Base-by-base conservation (phyloP, 2,329 filamentous ascomycete species). In the Claviceps sp. region DNA sequence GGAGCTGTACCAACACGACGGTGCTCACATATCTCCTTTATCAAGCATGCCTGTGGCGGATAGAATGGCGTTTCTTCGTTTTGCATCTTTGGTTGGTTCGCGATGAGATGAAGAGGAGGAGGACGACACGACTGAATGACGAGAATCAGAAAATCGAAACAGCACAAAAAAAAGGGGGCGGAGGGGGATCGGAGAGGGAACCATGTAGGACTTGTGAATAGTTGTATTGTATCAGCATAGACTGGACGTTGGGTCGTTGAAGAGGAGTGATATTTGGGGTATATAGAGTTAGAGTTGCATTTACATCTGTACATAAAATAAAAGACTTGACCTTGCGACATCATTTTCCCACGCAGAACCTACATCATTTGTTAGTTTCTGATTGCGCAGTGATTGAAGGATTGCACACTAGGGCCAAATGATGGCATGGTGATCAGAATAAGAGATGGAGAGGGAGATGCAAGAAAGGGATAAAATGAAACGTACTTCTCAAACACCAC, bases 401-500 rank as follows among this genome's bases (percentile, higher is more conserved):
- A 34, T 34, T 34, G 29, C 29, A 4, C 26, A 4, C 26, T 9
- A 29, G 9, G 26, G 8, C 8, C 8, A 11, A 8, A 1, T 1
- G 26, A 29, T 9, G 3, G 9, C 29, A 11, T 34, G n/a, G n/a
- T n/a, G n/a, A n/a, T 5, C 5, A 39, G 38, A 39, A 39, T 3
- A 39, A 39, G 38, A 39, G 7, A 39, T 6, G 38, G 16, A 6
- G n/a, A 39, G 38, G 3, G 38, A n/a, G 26, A 29, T 17, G 4
- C 26, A 6, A 45, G 40, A 11, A 51, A 17, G 29, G 14, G 20
- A 2, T 20, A 17, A 52, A 45, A 55, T 49, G 53, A n/a, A 9
- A 79, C 80, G 74, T 71, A 95, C 87, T 95, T 97, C 67, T 97
- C 91, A 70, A 98, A 98, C 4, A 98, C 90, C 22, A 98, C 90